Conservation (phyloP, 495 filamentous ascomycete genomes). For the Xylaria acuta region DNA sequence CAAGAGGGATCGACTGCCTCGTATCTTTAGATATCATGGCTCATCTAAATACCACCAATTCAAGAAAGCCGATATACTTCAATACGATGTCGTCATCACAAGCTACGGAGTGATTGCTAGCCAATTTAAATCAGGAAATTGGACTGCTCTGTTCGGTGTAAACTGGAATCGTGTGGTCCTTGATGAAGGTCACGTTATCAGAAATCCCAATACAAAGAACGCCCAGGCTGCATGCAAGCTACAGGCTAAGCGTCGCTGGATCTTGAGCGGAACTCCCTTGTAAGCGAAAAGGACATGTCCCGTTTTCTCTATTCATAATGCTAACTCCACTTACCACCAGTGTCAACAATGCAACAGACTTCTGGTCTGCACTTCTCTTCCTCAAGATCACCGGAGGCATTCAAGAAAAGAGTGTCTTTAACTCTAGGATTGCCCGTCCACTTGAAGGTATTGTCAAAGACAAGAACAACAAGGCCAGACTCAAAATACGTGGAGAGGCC, state of each 20-base stretch:
- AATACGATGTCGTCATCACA: conserved; percentile 80
- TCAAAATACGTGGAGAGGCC: conserved; percentile 39
- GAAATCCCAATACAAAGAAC: conserved; percentile 76
- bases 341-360: conserved; percentile 79
- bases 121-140: conserved; percentile 40
- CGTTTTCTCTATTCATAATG: conserved; percentile 26
- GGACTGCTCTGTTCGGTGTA: conserved; percentile 64
- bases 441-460: conserved; percentile 63
- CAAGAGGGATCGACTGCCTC: conserved; percentile 61
- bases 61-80: conserved; percentile 59
- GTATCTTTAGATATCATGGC: conserved; percentile 79
- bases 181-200: conserved; percentile 87
- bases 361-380: conserved; percentile 83
- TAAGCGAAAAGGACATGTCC: conserved; percentile 42
- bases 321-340: conserved; percentile 38
- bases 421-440: conserved; percentile 73
- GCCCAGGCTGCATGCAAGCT: conserved; percentile 71
- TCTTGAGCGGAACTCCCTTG: conserved; percentile 82
- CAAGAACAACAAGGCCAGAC: conserved; percentile 1
- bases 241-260: conserved; percentile 78
- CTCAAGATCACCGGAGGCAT: conserved; percentile 79
- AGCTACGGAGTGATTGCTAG: conserved; percentile 72
- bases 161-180: conserved; percentile 84
- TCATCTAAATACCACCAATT: conserved; percentile 54
- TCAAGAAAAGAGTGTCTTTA: conserved; percentile 76